phyloP scores from a whole-genome alignment of 1,284 basidiomycete genomes.

The Sporisorium scitamineum region DNA sequence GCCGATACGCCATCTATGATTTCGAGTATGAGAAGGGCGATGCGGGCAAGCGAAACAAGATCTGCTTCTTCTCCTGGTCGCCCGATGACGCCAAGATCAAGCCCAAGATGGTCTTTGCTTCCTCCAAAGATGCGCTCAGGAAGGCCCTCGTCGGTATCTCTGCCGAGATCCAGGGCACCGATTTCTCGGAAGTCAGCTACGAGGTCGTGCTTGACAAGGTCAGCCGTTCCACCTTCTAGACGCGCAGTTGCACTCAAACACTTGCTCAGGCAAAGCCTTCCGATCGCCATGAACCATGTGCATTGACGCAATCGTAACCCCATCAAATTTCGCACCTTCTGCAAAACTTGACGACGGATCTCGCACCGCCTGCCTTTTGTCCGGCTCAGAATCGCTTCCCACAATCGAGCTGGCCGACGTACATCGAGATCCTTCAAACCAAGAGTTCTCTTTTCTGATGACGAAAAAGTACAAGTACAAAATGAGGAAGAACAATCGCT shows the following conservation, averaged over 20 bases:
- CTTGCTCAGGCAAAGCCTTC: neutral
- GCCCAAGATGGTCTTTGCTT: conserved; percentile 93
- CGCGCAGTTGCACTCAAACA: neutral
- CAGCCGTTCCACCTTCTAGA: conserved; percentile 47
- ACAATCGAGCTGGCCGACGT: neutral
- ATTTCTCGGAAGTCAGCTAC: conserved; percentile 80
- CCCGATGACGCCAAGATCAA: conserved; percentile 89
- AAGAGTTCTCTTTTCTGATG: conserved; percentile 3
- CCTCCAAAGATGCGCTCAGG: conserved; percentile 88
- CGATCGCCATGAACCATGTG: neutral
- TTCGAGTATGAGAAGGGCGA: conserved; percentile 85
- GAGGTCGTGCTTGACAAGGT: conserved; percentile 72
- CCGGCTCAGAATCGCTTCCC: neutral
- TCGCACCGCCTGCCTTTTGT: too few relatives aligned
- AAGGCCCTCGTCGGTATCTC: conserved; percentile 78
- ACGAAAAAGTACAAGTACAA: conserved; percentile 5
- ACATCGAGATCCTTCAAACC: neutral
- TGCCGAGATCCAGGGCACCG: conserved; percentile 89
- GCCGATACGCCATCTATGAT: conserved; percentile 93
- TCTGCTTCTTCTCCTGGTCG: conserved; percentile 86
- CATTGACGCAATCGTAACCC: conserved; percentile 5
- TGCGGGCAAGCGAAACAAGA: conserved; percentile 87
- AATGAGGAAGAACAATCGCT: neutral
- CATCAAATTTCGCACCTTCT: neutral
- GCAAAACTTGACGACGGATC: too few relatives aligned